These are phyloP conservation scores for Sporothrix globosa DNA, from an alignment of 2,329 filamentous ascomycete species.

Conservation along the genomic window DNA sequence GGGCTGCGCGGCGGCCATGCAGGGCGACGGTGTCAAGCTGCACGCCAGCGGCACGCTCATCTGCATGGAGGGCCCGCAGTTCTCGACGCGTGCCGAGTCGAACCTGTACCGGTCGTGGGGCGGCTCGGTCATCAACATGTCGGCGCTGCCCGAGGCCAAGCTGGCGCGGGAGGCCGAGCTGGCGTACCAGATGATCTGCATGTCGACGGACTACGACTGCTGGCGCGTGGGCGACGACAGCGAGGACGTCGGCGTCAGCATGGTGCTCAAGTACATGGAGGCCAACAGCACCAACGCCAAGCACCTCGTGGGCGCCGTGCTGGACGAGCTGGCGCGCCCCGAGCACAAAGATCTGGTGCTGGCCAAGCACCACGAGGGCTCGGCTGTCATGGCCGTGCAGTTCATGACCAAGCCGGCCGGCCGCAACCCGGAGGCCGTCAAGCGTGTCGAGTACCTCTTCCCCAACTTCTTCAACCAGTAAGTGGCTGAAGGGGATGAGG, in stretches of 20 bases:
- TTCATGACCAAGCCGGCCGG: conserved; percentile 81
- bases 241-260: conserved; percentile 87
- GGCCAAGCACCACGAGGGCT: conserved; percentile 80
- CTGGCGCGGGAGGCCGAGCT: conserved; percentile 95
- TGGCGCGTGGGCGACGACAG: conserved; percentile 80
- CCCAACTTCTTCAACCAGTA: conserved; percentile 68
- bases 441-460: conserved; percentile 85
- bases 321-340: conserved; percentile 80
- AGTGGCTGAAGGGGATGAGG: neutral
- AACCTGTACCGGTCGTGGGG: conserved; percentile 95
- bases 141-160: conserved; percentile 90
- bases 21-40: conserved; percentile 80
- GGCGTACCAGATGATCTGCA: conserved; percentile 97
- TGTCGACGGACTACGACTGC: conserved; percentile 99
- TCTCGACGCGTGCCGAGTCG: conserved; percentile 93
- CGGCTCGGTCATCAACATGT: conserved; percentile 98
- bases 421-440: conserved; percentile 71
- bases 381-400: conserved; percentile 74
- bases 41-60: conserved; percentile 84
- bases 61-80: conserved; percentile 99
- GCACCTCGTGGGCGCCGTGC: conserved; percentile 79
- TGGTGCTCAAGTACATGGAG: conserved; percentile 97
- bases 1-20: conserved; percentile 72
- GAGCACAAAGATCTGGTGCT: conserved; percentile 75
- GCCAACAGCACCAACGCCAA: conserved; percentile 88